Base-by-base conservation (phyloP, 2,329 filamentous ascomycete genomes). In the Lecanoromycetidae sp. region DNA sequence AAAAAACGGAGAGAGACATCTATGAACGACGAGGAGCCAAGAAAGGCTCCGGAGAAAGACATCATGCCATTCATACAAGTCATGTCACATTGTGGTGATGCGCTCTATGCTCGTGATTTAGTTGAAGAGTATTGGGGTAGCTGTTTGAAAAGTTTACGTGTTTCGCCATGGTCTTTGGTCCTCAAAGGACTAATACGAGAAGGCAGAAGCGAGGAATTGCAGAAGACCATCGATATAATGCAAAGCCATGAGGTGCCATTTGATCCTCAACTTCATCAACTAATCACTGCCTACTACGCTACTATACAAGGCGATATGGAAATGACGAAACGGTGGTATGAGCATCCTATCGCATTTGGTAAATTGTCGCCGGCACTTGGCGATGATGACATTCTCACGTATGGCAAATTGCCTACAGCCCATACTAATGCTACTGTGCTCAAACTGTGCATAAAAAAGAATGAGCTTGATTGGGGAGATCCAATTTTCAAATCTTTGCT, bases 261-360 rank as follows among this genome's bases (percentile, higher is more conserved):
- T 52, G 66, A 67, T 46, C 60, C 65, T 3, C 55, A 58, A 3
- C 60, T 77, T 43, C 72, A 80, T 37, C 58, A 66, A 47, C 56
- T 74, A 27, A 68, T 91, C 60, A 72, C 80, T 2, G 62, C 61
- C 0, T 82, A 82, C 55, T 87, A 80, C 56, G 75, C 80, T 1
- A 61, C 67, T 10, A 70, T 69, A 36, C 67, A 79, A 54, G 67
- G 77, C 13, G 30, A 54, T 38, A 58, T 82, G 3, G 61, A 70
- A n/a, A 73, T 76, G 51, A 80, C 80, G 2, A 80, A 82, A 57
- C 60, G 68, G 10, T 86, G 87, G 76, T 87, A 83, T 56, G 64
- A 72, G 19, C 75, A 74, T 52, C 68, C 74, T 1, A 65, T 79
- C 3, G 57, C 64, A 12, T 60, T 58, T 23, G 60, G 60, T 17